phyloP scores from a whole-genome alignment of 75 land plant genomes.

The Isoetes taiwanensis region DNA sequence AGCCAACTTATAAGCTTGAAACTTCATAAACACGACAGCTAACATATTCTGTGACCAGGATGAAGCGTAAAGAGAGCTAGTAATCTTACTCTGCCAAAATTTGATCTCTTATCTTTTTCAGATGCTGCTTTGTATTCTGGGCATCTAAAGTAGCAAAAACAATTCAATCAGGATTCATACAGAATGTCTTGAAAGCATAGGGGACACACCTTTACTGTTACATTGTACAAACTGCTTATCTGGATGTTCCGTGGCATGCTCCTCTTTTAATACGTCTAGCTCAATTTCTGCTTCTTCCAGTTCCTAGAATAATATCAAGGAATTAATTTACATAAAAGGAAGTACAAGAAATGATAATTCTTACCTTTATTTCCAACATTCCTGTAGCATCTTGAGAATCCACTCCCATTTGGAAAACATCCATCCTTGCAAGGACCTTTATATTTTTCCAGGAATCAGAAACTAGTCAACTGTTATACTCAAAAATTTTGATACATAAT shows the following conservation, averaged over 20 bases:
- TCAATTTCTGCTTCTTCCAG: conserved; percentile 87
- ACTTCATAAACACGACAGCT: too few relatives aligned
- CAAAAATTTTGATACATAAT: conserved; percentile 24
- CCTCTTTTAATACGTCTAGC: conserved; percentile 48
- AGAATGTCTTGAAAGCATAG: too few relatives aligned
- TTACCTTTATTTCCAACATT: conserved; percentile 19
- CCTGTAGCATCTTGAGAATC: conserved; percentile 14
- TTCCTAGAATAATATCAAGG: conserved; percentile 33
- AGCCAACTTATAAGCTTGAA: too few relatives aligned
- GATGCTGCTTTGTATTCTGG: conserved; percentile 12
- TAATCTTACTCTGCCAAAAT: conserved; percentile 14
- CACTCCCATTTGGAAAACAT: conserved; percentile 26
- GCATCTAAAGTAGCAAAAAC: neutral
- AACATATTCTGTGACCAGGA: neutral
- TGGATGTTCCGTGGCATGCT: conserved; percentile 16
- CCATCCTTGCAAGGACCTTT: conserved; percentile 68
- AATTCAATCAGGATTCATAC: neutral
- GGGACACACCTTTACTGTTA: too few relatives aligned
- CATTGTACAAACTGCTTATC: too few relatives aligned
- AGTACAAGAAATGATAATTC: neutral
- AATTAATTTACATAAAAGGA: too few relatives aligned
- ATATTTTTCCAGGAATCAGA: too few relatives aligned
- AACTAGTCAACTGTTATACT: too few relatives aligned
- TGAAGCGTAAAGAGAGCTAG: neutral
- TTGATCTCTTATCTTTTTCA: conserved; percentile 18